Evolutionary conservation across 2,329 filamentous ascomycete genomes (phyloP), one percentile per base, ranked within the genome.

Genomic region (Drechslerella stenobrocha): DNA sequence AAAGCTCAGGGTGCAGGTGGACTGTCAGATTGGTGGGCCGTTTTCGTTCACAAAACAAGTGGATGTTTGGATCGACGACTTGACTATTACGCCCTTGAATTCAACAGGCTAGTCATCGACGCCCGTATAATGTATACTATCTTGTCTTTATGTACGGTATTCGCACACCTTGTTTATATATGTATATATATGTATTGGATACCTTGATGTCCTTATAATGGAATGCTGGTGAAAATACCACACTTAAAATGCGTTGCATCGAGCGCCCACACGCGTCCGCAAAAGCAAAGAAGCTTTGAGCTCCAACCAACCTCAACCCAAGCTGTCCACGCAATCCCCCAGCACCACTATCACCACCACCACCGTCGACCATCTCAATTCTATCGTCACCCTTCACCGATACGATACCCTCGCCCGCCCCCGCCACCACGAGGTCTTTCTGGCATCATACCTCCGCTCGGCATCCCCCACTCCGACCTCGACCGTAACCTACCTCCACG

Each of bases 301-400:
- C 61, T 66, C 44, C 44, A 7, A 13, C 55, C 47, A 59, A 59
- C 61, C 44, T 65, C 53, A 55, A 34, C 53, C 55, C 50, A 28
- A 42, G 48, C 53, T 66, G 61, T 66, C 61, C 61, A 66, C 61
- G 61, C 61, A 66, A 66, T 53, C 61, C 61, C 40, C 48, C 59
- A 28, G 22, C 37, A 40, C 40, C 40, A 35, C 37, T 47, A 60
- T 52, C 47, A 13, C 26, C 46, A 58, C 20, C 52, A 50, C 28
- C 42, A 11, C 26, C 44, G 52, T 59, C 52, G 20, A 42, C 35
- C 9, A 50, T n/a, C 34, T 30, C 52, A 58, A 50, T 50, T 45
- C 48, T 50, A 47, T 44, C 32, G 47, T 18, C 8, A 8, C 9
- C 18, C 32, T 3, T 9, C 34, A 40, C 24, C 30, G n/a, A 45